Conservation (phyloP, 768 basidiomycete genomes). For the Fibroporia radiculosa region DNA sequence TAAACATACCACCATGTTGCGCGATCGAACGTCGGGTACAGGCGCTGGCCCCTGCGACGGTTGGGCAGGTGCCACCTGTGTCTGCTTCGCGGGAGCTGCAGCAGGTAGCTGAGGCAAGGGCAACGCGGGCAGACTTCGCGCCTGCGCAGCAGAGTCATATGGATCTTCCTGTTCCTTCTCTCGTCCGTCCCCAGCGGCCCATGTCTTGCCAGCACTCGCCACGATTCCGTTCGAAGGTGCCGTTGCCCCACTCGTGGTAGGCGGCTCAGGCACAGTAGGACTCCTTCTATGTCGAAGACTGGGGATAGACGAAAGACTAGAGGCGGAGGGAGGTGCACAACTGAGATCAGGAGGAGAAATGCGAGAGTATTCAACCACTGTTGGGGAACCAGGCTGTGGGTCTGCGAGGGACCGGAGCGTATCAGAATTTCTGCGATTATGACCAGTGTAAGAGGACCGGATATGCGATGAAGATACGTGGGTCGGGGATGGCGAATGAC, state of each 20-base stretch:
- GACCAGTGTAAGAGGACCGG: conserved; percentile 31
- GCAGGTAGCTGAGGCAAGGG: conserved; percentile 7
- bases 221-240: conserved; percentile 14
- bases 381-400: conserved; percentile 43
- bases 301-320: conserved; percentile 1
- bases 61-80: conserved; percentile 8
- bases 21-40: conserved; percentile 1
- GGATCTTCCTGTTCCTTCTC: conserved; percentile 25
- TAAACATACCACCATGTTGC: conserved; percentile 1
- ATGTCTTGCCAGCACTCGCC: conserved; percentile 29
- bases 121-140: conserved; percentile 7
- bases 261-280: conserved; percentile 59
- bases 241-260: conserved; percentile 34
- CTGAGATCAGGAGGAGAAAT: conserved; percentile 4
- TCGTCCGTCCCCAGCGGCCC: conserved; percentile 36
- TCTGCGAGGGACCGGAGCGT: conserved; percentile 50
- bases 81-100: conserved; percentile 4
- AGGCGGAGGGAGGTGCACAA: conserved; percentile 1
- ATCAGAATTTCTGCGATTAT: conserved; percentile 70
- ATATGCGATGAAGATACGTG: conserved; percentile 26
- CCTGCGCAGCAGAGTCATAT: not conserved
- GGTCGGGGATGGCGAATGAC: conserved; percentile 50
- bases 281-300: conserved; percentile 49
- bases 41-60: not conserved
- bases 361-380: conserved; percentile 35